Base-by-base conservation (phyloP, 129 eudicot species). In the carrot (Daucus carota) region DNA sequence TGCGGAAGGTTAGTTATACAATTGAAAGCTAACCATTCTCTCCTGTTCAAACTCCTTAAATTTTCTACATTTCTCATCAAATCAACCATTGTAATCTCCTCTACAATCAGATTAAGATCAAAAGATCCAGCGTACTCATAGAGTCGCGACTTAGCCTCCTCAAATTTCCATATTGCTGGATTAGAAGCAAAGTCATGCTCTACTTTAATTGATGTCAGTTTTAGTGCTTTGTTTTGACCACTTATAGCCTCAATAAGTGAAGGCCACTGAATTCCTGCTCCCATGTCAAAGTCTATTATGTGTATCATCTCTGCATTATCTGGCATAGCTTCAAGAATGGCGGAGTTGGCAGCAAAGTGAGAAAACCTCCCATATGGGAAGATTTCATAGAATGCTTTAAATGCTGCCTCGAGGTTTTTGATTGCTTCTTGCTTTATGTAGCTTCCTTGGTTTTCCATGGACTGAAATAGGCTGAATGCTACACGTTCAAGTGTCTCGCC, bases 261-360 rank as follows among this genome's bases (percentile, higher is more conserved):
- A 72, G 91, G 81, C 96, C 93, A 90, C 40, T 90, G 91, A 40
- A 86, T 74, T 43, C 91, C 91, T 33, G 81, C 84, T 73, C 88
- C 87, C 70, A 84, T 60, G 28, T 90, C 93, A n/a, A 86, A 86
- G 22, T 90, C 96, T 26, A 90, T 67, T 8, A 88, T 77, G 57
- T 82, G 91, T 24, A 88, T 16, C 0, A 32, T 70, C 26, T 76
- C 75, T 5, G 57, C 86, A 75, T 84, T 73, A 57, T 45, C 71
- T 14, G 85, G 85, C 54, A 84, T 73, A 34, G 88, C 84, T 81
- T 90, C 89, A 28, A 90, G 76, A 29, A 90, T 90, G 8, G 91
- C 81, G 0, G 85, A 74, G 74, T 83, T 84, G 36, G 93, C 96
- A 66, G 81, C 76, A 70, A 86, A 88, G 73, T 90, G 96, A 76